Percentiles rank a stretch among this genome's conserved stretches.
phyloP scores from a whole-genome alignment of 2,329 filamentous ascomycete species.

The Ciborinia camelliae region DNA sequence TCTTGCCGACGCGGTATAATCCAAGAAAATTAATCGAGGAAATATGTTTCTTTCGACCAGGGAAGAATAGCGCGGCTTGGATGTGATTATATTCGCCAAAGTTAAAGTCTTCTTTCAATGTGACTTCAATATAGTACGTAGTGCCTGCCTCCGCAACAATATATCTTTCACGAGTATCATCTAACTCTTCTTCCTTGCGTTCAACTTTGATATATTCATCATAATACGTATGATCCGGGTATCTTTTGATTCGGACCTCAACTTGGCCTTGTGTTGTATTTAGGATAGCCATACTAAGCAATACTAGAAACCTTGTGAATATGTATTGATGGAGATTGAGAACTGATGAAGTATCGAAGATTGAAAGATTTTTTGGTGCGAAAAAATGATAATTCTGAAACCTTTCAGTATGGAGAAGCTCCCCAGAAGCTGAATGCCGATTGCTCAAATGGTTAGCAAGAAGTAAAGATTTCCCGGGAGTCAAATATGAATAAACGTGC shows the following conservation, averaged over 20 bases:
- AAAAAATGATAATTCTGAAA: neutral
- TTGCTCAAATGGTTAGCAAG: no score
- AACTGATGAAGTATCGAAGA: neutral
- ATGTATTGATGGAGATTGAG: neutral
- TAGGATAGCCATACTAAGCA: neutral
- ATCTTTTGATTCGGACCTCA: slow-evolving; percentile 10
- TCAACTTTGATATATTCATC: slow-evolving; percentile 19
- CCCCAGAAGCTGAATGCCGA: no score
- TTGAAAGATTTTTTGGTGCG: neutral
- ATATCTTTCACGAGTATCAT: neutral
- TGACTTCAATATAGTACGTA: slow-evolving; percentile 3
- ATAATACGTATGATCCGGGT: slow-evolving; percentile 5
- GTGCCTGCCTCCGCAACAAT: slow-evolving; percentile 16
- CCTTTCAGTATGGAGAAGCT: neutral
- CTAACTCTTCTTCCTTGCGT: neutral
- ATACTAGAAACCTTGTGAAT: neutral
- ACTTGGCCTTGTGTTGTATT: neutral
- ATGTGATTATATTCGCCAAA: neutral
- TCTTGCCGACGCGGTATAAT: accelerated
- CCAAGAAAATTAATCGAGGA: neutral
- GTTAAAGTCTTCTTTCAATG: slow-evolving; percentile 9
- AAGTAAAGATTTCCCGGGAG: neutral
- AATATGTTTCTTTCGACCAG: neutral
- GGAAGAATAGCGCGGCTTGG: neutral
- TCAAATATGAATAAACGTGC: neutral